phyloP scores from a whole-genome alignment of 345 rosid genomes.

The Syzygium grande region DNA sequence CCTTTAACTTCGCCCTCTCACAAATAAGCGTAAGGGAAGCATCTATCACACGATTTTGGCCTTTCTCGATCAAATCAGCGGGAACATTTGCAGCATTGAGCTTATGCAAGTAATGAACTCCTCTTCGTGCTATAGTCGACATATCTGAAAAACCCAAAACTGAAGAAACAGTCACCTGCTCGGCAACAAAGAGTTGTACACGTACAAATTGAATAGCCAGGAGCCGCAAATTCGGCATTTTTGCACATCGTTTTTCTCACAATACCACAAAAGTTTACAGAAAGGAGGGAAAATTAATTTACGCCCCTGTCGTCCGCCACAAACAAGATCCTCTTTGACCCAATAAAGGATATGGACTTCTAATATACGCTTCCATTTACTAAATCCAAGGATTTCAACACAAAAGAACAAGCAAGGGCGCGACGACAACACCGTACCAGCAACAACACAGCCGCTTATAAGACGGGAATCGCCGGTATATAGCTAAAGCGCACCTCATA shows the following conservation, averaged over 20 bases:
- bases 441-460: neutral
- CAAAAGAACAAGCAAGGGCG: neutral
- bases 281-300: neutral
- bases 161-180: neutral
- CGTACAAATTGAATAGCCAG: neutral
- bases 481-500: neutral
- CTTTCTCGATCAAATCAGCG: constrained; percentile 50
- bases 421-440: neutral
- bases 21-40: constrained; percentile 96
- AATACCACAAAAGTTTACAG: neutral
- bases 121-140: constrained; percentile 43
- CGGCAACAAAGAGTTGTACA: neutral
- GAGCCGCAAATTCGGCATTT: neutral
- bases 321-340: neutral
- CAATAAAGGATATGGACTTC: neutral
- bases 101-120: constrained; percentile 50
- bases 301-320: neutral
- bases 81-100: constrained; percentile 55
- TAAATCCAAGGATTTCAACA: neutral
- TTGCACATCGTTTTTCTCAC: neutral
- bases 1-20: constrained; percentile 97
- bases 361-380: neutral
- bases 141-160: constrained; percentile 24
- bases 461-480: neutral
- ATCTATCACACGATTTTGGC: constrained; percentile 87